Evolutionary conservation across 2,329 filamentous ascomycete species (phyloP).

Genomic region (Exophiala viscosa): DNA sequence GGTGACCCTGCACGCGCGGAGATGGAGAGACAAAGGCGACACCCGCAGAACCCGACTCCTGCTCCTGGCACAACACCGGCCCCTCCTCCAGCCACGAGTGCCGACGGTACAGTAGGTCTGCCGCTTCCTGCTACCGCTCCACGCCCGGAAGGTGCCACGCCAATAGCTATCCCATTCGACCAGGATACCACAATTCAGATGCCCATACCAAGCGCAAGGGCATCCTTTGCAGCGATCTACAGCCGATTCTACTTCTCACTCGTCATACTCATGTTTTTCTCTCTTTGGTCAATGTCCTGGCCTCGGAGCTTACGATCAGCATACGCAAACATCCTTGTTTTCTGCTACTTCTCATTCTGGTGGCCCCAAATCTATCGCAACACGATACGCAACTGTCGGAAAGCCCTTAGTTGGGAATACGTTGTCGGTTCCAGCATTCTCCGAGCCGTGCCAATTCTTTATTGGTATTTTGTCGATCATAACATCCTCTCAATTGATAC

Average conservation of each 20-base stretch:
- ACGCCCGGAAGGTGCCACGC: conserved; percentile 46
- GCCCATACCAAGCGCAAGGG: conserved; percentile 35
- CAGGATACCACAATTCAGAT: conserved; percentile 44
- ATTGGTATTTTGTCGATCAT: conserved; percentile 73
- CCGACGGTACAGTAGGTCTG: conserved; percentile 32
- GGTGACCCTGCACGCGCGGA: conserved; percentile 45
- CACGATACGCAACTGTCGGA: conserved; percentile 81
- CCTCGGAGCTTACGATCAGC: conserved; percentile 50
- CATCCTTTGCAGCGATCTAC: conserved; percentile 57
- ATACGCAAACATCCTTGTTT: conserved; percentile 61
- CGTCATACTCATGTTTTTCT: conserved; percentile 55
- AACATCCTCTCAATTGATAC: conserved; percentile 78
- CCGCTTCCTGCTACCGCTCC: conserved; percentile 52
- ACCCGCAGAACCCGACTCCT: conserved; percentile 8
- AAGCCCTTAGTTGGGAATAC: conserved; percentile 87
- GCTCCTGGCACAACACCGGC: conserved; percentile 1
- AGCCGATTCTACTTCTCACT: conserved; percentile 60
- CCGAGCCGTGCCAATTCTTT: conserved; percentile 74
- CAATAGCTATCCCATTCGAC: conserved; percentile 58
- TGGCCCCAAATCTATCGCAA: conserved; percentile 89
- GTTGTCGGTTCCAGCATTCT: conserved; percentile 77
- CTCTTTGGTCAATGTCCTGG: conserved; percentile 57
- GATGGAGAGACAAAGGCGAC: conserved; percentile 33
- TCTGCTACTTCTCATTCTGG: conserved; percentile 87
- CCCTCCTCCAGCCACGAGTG: conserved; percentile 4